Evolutionary conservation across 176 grass and related monocot genomes (phyloP).

Genomic region (Microstegium vimineum): DNA sequence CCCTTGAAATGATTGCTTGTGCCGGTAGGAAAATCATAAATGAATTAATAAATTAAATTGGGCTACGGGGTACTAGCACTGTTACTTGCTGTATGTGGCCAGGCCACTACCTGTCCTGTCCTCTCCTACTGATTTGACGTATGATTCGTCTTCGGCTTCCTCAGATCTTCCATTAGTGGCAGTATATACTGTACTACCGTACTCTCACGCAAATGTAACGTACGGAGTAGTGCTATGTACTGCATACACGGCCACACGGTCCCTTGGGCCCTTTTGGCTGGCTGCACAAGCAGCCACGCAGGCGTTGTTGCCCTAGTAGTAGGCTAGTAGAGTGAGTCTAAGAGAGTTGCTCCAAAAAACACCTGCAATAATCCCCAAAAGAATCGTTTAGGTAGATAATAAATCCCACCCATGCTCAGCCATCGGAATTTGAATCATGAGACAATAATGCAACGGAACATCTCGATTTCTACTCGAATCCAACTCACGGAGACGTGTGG

Average conservation of each 20-base stretch:
- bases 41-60: neutral
- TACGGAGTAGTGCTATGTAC: too few species aligned
- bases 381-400: neutral
- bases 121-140: conserved; percentile 10
- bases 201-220: neutral
- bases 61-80: neutral
- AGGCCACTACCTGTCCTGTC: neutral
- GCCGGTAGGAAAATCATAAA: neutral
- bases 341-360: too few species aligned
- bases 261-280: neutral
- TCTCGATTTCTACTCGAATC: neutral
- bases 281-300: neutral
- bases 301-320: too few species aligned
- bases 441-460: neutral
- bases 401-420: neutral
- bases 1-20: conserved; percentile 13
- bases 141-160: conserved; percentile 11
- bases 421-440: neutral
- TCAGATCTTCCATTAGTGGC: neutral
- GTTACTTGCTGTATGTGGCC: neutral
- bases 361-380: neutral
- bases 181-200: too few species aligned
- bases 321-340: too few species aligned
- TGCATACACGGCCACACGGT: too few species aligned
- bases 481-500: neutral